Percentiles rank a stretch among this genome's conserved stretches.
phyloP scores from a whole-genome alignment of 352 stramenopile genomes.

The Globisporangium okanoganense region DNA sequence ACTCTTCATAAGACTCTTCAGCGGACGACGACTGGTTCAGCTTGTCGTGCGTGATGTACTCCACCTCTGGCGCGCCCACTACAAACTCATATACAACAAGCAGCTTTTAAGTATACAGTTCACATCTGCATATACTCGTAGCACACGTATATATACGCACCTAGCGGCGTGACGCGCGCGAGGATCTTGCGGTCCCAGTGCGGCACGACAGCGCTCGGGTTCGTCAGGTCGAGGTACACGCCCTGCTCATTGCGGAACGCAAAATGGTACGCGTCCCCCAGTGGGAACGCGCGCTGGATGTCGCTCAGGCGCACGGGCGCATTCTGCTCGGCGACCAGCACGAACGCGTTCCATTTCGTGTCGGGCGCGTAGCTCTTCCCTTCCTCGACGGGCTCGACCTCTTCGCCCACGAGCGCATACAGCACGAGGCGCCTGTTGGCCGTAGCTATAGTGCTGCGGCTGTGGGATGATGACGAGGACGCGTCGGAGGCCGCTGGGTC shows the following conservation, averaged over 20 bases:
- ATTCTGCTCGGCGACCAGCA: conserved; percentile 21
- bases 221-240: conserved; percentile 66
- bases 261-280: conserved; percentile 69
- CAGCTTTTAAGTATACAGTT: background rate
- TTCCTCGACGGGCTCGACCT: conserved; percentile 47
- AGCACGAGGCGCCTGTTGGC: conserved; percentile 36
- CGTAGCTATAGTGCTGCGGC: conserved; percentile 3
- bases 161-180: conserved; percentile 53
- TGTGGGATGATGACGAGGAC: conserved; percentile 1
- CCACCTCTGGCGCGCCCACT: conserved; percentile 42
- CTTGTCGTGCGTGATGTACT: conserved; percentile 24
- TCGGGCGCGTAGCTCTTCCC: conserved; percentile 39
- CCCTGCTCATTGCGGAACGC: conserved; percentile 69
- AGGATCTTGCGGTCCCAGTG: conserved; percentile 68
- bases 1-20: background rate
- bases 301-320: conserved; percentile 40
- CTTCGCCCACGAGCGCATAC: conserved; percentile 67
- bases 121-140: background rate
- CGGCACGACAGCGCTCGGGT: conserved; percentile 60
- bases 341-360: conserved; percentile 75
- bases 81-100: background rate
- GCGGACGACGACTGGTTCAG: background rate
- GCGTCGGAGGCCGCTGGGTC: conserved; percentile 8
- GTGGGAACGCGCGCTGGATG: conserved; percentile 66
- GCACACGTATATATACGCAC: conserved; percentile 11